Conservation (phyloP, 2,329 filamentous ascomycete species). For the Fusarium udum region DNA sequence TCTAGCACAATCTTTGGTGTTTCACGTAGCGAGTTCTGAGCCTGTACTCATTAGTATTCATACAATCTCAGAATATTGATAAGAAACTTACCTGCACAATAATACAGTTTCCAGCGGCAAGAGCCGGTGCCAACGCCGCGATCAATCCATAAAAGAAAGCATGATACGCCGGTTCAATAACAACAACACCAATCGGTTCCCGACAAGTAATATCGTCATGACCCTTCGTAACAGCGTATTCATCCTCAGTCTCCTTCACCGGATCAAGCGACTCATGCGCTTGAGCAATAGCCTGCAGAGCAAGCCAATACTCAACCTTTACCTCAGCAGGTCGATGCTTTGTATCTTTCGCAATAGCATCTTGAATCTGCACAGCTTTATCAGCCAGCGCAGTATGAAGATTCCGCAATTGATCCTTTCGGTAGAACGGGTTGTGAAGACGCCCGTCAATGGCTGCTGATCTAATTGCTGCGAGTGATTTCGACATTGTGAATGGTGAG, state of each 20-base stretch:
- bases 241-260: slow-evolving; percentile 9
- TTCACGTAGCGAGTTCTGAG: slow-evolving; percentile 4
- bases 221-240: slow-evolving; percentile 24
- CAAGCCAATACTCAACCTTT: slow-evolving; percentile 37
- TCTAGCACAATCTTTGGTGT: slow-evolving; percentile 6
- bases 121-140: slow-evolving; percentile 19
- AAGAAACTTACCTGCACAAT: slow-evolving; percentile 18
- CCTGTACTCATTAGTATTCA: neutral
- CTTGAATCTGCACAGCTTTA: slow-evolving; percentile 24
- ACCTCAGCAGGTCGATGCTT: slow-evolving; percentile 25
- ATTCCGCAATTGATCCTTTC: slow-evolving; percentile 28
- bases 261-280: slow-evolving; percentile 28
- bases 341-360: slow-evolving; percentile 34
- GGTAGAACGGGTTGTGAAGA: slow-evolving; percentile 31
- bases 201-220: slow-evolving; percentile 19
- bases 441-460: slow-evolving; percentile 35
- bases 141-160: slow-evolving; percentile 34
- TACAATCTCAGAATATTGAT: fast-evolving
- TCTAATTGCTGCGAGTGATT: slow-evolving; percentile 24
- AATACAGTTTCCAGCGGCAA: slow-evolving; percentile 31
- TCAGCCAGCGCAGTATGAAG: slow-evolving; percentile 21
- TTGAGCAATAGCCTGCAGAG: slow-evolving; percentile 26
- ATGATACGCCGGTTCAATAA: slow-evolving; percentile 32
- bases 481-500: slow-evolving; percentile 22
- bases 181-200: slow-evolving; percentile 23